Conservation (phyloP, 495 filamentous ascomycete genomes). For the Annulohypoxylon nitens region DNA sequence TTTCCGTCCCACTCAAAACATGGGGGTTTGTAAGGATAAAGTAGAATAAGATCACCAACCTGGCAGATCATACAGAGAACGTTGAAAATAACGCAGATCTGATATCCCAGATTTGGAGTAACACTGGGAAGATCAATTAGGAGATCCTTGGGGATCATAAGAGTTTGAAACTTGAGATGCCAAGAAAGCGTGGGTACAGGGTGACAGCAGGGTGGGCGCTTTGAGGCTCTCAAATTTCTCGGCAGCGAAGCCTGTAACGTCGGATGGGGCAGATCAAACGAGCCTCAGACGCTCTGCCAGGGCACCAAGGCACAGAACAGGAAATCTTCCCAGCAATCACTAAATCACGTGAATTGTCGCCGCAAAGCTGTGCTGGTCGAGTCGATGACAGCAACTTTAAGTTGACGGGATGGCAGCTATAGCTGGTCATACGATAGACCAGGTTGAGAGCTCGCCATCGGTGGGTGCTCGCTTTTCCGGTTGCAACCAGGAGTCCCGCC, state of each 20-base stretch:
- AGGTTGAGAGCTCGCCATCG: conserved; percentile 36
- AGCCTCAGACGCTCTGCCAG: conserved; percentile 40
- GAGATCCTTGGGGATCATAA: conserved; percentile 44
- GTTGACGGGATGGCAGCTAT: conserved; percentile 9
- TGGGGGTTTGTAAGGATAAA: conserved; percentile 18
- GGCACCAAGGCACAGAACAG: conserved; percentile 15
- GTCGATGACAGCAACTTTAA: neutral
- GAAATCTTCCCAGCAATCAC: neutral
- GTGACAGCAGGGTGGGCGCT: conserved; percentile 14
- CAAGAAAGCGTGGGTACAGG: conserved; percentile 32
- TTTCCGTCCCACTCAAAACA: conserved; percentile 41
- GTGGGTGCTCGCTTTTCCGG: conserved; percentile 39
- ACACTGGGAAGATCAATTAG: conserved; percentile 39
- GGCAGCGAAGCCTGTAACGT: conserved; percentile 38
- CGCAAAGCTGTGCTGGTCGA: neutral
- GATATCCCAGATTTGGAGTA: conserved; percentile 23
- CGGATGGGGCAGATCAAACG: conserved; percentile 49
- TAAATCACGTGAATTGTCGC: conserved; percentile 25
- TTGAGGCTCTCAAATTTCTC: conserved; percentile 44
- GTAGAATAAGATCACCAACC: conserved; percentile 36
- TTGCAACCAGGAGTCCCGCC: conserved; percentile 40
- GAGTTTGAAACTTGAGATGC: conserved; percentile 44
- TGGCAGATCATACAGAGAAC: conserved; percentile 43
- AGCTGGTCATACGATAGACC: conserved; percentile 13
- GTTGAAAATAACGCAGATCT: conserved; percentile 41